phyloP scores from a whole-genome alignment of 2,329 filamentous ascomycete genomes.

The Paraphaeosphaeria sporulosa region DNA sequence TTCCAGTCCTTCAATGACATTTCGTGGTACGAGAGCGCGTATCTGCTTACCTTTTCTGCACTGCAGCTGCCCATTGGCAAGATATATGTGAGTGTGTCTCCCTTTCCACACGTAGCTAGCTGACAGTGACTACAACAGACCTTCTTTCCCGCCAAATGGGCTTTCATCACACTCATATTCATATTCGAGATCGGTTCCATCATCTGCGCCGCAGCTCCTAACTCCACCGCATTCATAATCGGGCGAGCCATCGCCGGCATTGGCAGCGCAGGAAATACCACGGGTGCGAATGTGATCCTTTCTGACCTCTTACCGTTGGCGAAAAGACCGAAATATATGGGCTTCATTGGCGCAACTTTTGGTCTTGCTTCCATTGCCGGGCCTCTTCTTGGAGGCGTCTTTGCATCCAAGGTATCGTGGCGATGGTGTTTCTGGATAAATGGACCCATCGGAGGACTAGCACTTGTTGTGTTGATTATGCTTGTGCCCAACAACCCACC shows the following conservation, averaged over 20 bases:
- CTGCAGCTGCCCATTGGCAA: background rate
- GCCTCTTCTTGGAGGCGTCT: slow-evolving; percentile 50
- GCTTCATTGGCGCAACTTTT: slow-evolving; percentile 34
- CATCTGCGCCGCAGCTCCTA: slow-evolving; percentile 51
- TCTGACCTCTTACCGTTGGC: background rate
- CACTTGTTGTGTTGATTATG: background rate
- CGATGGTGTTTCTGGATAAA: slow-evolving; percentile 34
- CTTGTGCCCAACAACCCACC: background rate
- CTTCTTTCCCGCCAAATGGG: background rate
- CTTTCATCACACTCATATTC: background rate
- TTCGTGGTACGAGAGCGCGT: background rate
- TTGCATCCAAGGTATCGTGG: slow-evolving; percentile 47
- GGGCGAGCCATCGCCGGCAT: slow-evolving; percentile 54
- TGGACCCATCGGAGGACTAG: background rate
- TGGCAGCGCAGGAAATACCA: background rate
- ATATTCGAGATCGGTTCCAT: slow-evolving; percentile 55
- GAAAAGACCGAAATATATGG: slow-evolving; percentile 17
- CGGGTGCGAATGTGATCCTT: background rate
- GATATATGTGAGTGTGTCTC: background rate
- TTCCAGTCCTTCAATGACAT: background rate
- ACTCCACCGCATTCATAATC: slow-evolving; percentile 54
- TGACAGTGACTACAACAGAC: background rate
- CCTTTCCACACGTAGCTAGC: background rate
- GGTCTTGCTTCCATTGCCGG: slow-evolving; percentile 43
- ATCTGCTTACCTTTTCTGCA: background rate